A percentile compares a stretch with the other conserved stretches of the same genome.
Conservation (phyloP, 2,329 filamentous ascomycete genomes). For the Talaromyces sp. region DNA sequence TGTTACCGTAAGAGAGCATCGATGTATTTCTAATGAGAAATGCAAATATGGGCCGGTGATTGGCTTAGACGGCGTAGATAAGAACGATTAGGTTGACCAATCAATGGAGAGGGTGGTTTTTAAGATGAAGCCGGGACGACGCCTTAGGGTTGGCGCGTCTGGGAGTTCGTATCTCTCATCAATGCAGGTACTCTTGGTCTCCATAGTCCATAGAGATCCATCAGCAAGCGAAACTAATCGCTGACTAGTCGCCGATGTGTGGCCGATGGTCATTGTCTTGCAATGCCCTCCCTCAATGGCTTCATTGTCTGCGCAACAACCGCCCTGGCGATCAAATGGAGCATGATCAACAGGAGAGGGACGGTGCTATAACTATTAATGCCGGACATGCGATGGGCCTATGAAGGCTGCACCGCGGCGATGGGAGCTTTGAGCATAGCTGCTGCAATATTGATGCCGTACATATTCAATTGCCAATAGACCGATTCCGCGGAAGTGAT, state of each 20-base stretch:
- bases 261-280: not conserved
- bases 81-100: conserved; percentile 16
- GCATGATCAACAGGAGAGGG: not conserved
- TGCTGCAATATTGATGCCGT: not conserved
- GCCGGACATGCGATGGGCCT: not conserved
- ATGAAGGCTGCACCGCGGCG: not conserved
- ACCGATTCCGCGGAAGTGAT: conserved; percentile 8
- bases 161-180: not conserved
- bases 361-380: not conserved
- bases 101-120: not conserved
- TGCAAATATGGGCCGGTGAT: conserved; percentile 7
- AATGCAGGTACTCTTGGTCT: not conserved
- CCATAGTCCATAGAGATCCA: not conserved
- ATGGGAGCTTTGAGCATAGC: not conserved
- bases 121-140: not conserved
- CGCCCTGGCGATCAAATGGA: not conserved
- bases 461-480: conserved; percentile 10
- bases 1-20: not conserved
- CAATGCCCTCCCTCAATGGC: not conserved
- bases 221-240: not conserved
- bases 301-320: not conserved
- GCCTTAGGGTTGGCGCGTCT: not conserved
- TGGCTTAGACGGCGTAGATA: conserved; percentile 15
- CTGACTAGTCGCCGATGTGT: conserved; percentile 4
- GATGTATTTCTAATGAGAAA: conserved; percentile 9